Base-by-base conservation (phyloP, 352 stramenopile species). In the Blastocystis sp. region DNA sequence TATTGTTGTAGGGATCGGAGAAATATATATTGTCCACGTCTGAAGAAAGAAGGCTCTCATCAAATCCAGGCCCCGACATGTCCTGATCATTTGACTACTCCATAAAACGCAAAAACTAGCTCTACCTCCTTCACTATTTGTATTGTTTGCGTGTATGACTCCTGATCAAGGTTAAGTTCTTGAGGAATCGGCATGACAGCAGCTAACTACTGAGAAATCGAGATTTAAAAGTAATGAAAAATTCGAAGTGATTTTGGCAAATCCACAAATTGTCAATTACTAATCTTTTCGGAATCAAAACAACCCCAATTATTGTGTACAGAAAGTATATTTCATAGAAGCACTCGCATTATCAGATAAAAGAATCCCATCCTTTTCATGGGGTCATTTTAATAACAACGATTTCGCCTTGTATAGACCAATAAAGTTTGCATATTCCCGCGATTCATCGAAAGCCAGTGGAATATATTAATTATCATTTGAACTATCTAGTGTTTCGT, bases 1-100 rank as follows among this genome's bases (percentile, higher is more conserved):
- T 66, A 26, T 84, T 84, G 73, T 68, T 61, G 39, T 84, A 84
- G 13, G 73, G 73, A 47, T 84, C 73, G 2, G 73, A 84, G 56
- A 54, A 84, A 43, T 84, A 84, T 11, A 53, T 26, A 15, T 84
- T 68, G 9, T 84, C 73, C 23, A 23, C 55, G 11, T 84, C 54
- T 11, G 59, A 47, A 6, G 73, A 39, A 8, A 64, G n/a, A 23
- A 84, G 56, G 50, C 62, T 64, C 29, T 53, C 26, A 43, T 84
- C 73, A 66, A 84, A 84, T 45, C 62, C 73, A 47, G 59, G 73
- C 2, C 73, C 73, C 34, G 73, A 84, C 23, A 84, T 84, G 26
- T 84, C 73, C 26, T 84, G 73, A 47, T 84, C 73, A 29, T 61
- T 64, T 11, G 73, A 84, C 73, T 84, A 45, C 43, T 23, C 4